phyloP scores from a whole-genome alignment of 139 green algal genomes.

The Haematococcus sp. region DNA sequence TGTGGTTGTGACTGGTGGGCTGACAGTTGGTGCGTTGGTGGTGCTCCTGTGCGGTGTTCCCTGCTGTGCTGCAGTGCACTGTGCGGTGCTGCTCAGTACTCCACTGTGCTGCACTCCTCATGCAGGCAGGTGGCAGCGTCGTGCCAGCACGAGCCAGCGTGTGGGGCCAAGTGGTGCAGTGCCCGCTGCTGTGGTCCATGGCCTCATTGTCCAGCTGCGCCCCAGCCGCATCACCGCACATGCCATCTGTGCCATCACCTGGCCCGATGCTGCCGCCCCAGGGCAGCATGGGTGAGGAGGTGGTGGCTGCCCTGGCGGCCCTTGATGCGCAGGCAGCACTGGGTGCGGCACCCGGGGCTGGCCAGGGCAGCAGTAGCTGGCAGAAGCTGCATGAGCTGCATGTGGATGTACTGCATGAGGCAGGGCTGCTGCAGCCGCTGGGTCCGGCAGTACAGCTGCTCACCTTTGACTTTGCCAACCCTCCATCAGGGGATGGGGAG shows the following conservation, averaged over 20 bases:
- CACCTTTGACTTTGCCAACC: slow-evolving; percentile 28
- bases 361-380: background rate
- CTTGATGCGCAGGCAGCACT: slow-evolving; percentile 7
- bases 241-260: too few relatives aligned
- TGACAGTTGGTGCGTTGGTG: too few relatives aligned
- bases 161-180: slow-evolving; percentile 47
- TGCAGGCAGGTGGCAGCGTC: slow-evolving; percentile 28
- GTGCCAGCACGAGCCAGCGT: slow-evolving; percentile 42
- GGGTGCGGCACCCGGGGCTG: too few relatives aligned
- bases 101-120: too few relatives aligned
- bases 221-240: background rate
- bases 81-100: too few relatives aligned
- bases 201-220: background rate
- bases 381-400: slow-evolving; percentile 32
- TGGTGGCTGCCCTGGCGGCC: slow-evolving; percentile 19
- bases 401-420: slow-evolving; percentile 25
- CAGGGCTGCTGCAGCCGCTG: slow-evolving; percentile 16
- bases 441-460: slow-evolving; percentile 17
- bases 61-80: too few relatives aligned
- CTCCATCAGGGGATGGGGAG: slow-evolving; percentile 6
- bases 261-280: too few relatives aligned
- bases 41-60: too few relatives aligned
- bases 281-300: background rate
- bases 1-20: too few relatives aligned
- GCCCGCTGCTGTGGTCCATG: slow-evolving; percentile 27